Percentiles rank a stretch among this genome's conserved stretches.
These are phyloP conservation scores for Tylopilus felleus DNA, from an alignment of 768 basidiomycete species.

Conservation along the genomic window DNA sequence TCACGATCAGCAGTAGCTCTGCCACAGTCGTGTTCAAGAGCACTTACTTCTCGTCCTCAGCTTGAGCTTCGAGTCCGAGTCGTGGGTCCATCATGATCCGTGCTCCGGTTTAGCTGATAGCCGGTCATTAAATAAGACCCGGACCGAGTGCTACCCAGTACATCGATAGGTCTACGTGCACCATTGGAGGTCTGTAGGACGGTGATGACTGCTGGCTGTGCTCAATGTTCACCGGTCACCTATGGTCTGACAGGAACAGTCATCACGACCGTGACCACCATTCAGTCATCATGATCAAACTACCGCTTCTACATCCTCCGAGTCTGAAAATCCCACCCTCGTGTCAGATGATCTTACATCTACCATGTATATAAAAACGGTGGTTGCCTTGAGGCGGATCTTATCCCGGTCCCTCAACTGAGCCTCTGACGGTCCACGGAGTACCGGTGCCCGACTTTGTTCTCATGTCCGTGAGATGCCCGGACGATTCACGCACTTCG, in stretches of 20 bases:
- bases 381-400: background rate
- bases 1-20: background rate
- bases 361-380: background rate
- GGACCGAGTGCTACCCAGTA: too few species aligned
- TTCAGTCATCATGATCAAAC: too few species aligned
- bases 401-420: conserved; percentile 3
- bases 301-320: too few species aligned
- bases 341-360: background rate
- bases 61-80: background rate
- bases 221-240: too few species aligned
- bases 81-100: too few species aligned
- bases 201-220: too few species aligned
- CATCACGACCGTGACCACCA: too few species aligned
- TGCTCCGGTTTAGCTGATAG: too few species aligned
- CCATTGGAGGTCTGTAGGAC: too few species aligned
- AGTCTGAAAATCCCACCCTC: background rate
- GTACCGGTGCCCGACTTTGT: background rate
- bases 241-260: too few species aligned
- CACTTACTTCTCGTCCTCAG: background rate
- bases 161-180: too few species aligned
- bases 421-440: background rate
- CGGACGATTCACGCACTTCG: conserved; percentile 47
- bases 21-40: background rate
- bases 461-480: background rate
- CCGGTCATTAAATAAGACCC: too few species aligned